These are phyloP conservation scores for Canna indica DNA, from an alignment of 176 grass and related monocot genomes.

Conservation along the genomic window DNA sequence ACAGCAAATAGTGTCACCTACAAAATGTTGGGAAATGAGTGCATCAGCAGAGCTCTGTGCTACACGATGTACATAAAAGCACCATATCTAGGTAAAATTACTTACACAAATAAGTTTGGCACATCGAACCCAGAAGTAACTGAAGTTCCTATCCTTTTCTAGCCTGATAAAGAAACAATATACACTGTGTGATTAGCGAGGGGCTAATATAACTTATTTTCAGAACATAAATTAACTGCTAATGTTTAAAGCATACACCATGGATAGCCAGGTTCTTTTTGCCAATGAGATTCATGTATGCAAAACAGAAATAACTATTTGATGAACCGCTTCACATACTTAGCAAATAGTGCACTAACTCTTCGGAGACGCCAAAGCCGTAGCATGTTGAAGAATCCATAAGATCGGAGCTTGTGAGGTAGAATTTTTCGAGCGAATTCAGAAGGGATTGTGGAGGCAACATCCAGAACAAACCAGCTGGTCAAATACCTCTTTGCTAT, in stretches of 20 bases:
- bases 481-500: slow-evolving; percentile 67
- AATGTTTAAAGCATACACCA: background rate
- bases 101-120: slow-evolving; percentile 93
- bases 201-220: background rate
- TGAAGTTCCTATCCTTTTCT: slow-evolving; percentile 90
- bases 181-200: background rate
- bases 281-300: background rate
- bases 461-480: slow-evolving; percentile 81
- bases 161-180: slow-evolving; percentile 42
- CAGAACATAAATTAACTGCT: background rate
- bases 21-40: slow-evolving; percentile 16
- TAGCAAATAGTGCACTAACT: slow-evolving; percentile 89
- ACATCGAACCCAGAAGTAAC: slow-evolving; percentile 97
- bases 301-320: background rate
- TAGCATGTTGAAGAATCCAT: slow-evolving; percentile 96
- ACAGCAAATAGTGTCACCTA: slow-evolving; percentile 97
- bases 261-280: background rate
- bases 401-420: slow-evolving; percentile 46
- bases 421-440: slow-evolving; percentile 61
- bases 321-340: slow-evolving; percentile 25
- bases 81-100: slow-evolving; percentile 3
- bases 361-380: slow-evolving; percentile 93
- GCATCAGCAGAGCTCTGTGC: background rate
- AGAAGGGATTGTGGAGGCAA: slow-evolving; percentile 61
- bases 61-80: slow-evolving; percentile 7